phyloP scores from a whole-genome alignment of 441 rosid genomes.

The Eugenia klotzschiana region DNA sequence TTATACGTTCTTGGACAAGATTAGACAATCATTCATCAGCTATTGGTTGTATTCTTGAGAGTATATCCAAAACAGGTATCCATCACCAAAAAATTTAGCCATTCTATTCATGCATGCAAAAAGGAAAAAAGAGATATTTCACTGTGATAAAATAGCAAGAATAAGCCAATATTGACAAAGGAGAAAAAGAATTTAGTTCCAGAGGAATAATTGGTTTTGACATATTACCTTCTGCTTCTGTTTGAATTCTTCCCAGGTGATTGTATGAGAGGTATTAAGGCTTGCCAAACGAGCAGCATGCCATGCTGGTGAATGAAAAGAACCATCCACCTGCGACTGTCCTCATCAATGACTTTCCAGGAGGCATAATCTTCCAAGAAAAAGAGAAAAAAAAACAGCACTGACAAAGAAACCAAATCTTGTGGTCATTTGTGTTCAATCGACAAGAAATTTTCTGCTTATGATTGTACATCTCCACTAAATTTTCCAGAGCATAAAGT shows the following conservation, averaged over 20 bases:
- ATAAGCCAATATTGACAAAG: not conserved
- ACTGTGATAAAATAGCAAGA: not conserved
- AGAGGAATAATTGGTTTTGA: not conserved
- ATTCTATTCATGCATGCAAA: not conserved
- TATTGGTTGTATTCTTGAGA: not conserved
- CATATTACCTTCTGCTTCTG: conserved; percentile 69
- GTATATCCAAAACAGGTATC: not conserved
- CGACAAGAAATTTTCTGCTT: not conserved
- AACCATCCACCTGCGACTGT: conserved; percentile 99
- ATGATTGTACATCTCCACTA: not conserved
- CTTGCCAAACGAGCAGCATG: conserved; percentile 99
- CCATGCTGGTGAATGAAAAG: conserved; percentile 99
- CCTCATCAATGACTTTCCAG: conserved; percentile 79
- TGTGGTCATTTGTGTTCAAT: not conserved
- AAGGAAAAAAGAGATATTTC: not conserved
- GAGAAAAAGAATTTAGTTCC: not conserved
- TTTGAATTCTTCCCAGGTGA: conserved; percentile 93
- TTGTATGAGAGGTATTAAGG: conserved; percentile 83
- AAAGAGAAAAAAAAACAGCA: not conserved
- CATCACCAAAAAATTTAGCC: not conserved
- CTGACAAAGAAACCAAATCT: not conserved
- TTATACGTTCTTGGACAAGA: not conserved
- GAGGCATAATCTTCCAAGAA: not conserved
- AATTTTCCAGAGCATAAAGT: not conserved
- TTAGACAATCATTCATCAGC: not conserved